A percentile compares a stretch with the other conserved stretches of the same genome.
phyloP scores from a whole-genome alignment of 2,329 filamentous ascomycete species.

The Pyrenochaeta sp. region DNA sequence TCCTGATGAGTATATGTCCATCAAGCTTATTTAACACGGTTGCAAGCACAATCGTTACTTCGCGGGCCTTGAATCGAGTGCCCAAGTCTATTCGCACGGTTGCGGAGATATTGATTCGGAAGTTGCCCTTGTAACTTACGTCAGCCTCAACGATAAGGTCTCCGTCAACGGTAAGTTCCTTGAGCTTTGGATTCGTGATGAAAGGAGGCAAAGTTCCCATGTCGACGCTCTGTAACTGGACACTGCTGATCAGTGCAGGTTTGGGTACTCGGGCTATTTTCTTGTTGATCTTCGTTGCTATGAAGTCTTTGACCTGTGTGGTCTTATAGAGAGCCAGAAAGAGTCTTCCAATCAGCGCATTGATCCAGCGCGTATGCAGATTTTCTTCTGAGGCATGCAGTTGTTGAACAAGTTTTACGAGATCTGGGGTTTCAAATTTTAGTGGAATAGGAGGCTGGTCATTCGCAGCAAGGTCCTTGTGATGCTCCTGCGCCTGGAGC shows the following conservation, averaged over 20 bases:
- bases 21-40: conserved; percentile 85
- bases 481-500: conserved; percentile 81
- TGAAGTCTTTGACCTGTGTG: conserved; percentile 77
- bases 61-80: conserved; percentile 84
- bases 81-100: conserved; percentile 92
- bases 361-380: conserved; percentile 89
- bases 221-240: conserved; percentile 83
- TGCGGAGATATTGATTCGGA: conserved; percentile 89
- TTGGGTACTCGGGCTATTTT: conserved; percentile 95
- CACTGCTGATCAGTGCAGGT: conserved; percentile 85
- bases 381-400: conserved; percentile 93
- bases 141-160: conserved; percentile 89
- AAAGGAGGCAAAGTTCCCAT: conserved; percentile 88
- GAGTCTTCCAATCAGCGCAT: conserved; percentile 85
- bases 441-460: conserved; percentile 72
- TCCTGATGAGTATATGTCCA: conserved; percentile 82
- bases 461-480: conserved; percentile 58
- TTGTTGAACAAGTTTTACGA: conserved; percentile 88
- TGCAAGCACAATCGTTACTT: conserved; percentile 88
- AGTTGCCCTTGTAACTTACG: conserved; percentile 87
- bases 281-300: conserved; percentile 88
- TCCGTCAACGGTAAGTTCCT: conserved; percentile 89
- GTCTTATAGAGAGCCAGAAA: conserved; percentile 92
- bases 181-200: conserved; percentile 86
- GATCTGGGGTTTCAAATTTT: conserved; percentile 82